These are phyloP conservation scores for Gossypium armourianum DNA, from an alignment of 441 rosid species.

Conservation along the genomic window DNA sequence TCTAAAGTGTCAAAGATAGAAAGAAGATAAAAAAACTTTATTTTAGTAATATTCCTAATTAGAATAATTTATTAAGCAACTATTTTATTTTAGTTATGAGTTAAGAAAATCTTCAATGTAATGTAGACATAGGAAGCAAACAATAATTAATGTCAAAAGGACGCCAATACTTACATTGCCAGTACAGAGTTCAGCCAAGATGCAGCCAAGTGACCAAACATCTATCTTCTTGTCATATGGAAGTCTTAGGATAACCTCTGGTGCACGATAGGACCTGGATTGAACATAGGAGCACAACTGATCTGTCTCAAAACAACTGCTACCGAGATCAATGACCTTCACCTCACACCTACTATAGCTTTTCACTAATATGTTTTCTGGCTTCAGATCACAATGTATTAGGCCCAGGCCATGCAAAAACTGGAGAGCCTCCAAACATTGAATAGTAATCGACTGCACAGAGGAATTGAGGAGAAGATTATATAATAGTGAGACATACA, in stretches of 20 bases:
- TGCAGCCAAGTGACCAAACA: conserved; percentile 94
- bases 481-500: conserved; percentile 16
- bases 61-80: too few species aligned
- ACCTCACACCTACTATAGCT: conserved; percentile 95
- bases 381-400: conserved; percentile 87
- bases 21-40: too few species aligned
- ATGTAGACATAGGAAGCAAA: background rate
- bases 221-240: conserved; percentile 88
- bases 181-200: conserved; percentile 88
- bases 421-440: conserved; percentile 85
- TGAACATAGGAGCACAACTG: conserved; percentile 93
- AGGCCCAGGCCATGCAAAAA: conserved; percentile 88
- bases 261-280: conserved; percentile 93
- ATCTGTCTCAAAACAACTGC: conserved; percentile 96
- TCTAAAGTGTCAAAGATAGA: too few species aligned
- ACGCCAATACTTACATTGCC: conserved; percentile 66
- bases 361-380: conserved; percentile 88
- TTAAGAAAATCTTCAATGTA: background rate
- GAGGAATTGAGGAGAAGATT: conserved; percentile 23
- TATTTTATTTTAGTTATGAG: too few species aligned
- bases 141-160: background rate
- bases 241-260: conserved; percentile 84
- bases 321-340: conserved; percentile 94
- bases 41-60: too few species aligned
- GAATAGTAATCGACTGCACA: conserved; percentile 81